Percentiles rank a stretch among this genome's conserved stretches.
phyloP scores from a whole-genome alignment of 1,139 yeast species.

The Scheffersomyces illinoinensis region DNA sequence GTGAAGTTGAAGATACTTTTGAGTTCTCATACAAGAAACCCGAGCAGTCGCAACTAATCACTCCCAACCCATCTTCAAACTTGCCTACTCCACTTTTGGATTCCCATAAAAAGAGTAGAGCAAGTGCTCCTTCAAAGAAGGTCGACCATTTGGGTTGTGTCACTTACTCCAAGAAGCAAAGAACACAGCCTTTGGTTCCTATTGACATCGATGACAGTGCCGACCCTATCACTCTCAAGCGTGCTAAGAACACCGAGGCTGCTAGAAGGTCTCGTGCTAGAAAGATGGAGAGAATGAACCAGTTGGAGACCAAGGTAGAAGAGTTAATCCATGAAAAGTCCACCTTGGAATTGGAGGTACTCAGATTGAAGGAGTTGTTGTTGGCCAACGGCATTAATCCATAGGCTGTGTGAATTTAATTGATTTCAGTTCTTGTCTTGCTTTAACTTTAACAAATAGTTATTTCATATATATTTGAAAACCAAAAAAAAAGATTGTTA shows the following conservation, averaged over 20 bases:
- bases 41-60: constrained; percentile 24
- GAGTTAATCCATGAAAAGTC: constrained; percentile 56
- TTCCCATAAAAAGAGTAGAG: neutral
- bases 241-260: constrained; percentile 96
- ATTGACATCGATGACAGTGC: constrained; percentile 52
- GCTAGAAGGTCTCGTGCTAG: constrained; percentile 95
- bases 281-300: constrained; percentile 84
- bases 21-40: constrained; percentile 18
- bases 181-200: constrained; percentile 65
- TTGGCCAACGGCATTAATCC: constrained; percentile 15
- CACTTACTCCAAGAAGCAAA: constrained; percentile 63
- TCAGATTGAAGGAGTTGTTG: constrained; percentile 53
- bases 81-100: constrained; percentile 32
- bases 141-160: constrained; percentile 65
- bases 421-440: neutral
- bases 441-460: neutral
- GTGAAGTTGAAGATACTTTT: constrained; percentile 31
- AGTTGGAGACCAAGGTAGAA: constrained; percentile 77
- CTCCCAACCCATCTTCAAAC: constrained; percentile 37
- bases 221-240: constrained; percentile 73
- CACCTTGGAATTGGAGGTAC: constrained; percentile 58
- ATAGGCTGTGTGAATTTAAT: neutral
- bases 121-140: constrained; percentile 15
- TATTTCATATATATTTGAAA: neutral
- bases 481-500: constrained; percentile 2